Conservation (phyloP, 1,284 basidiomycete species). For the Sanghuangporus sanghuang region DNA sequence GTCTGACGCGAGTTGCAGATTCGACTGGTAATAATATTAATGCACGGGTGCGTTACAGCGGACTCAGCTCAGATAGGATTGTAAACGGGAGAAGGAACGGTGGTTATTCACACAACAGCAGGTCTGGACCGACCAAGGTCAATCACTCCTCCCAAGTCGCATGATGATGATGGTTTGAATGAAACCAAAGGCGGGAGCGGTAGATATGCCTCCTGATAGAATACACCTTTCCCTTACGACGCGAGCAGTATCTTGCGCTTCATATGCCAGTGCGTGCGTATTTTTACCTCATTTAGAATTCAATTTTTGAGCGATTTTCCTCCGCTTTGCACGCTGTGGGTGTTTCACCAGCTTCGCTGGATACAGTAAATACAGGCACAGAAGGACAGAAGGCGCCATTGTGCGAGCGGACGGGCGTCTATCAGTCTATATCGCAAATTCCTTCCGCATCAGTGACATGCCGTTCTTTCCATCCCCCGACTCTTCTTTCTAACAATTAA, state of each 20-base stretch:
- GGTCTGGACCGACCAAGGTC: not conserved
- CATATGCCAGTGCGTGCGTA: no score
- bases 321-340: not conserved
- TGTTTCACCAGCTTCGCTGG: not conserved
- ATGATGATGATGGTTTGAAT: not conserved
- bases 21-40: not conserved
- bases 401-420: not conserved
- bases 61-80: not conserved
- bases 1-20: not conserved
- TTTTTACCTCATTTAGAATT: no score
- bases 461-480: not conserved
- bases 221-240: not conserved
- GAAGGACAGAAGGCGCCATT: not conserved
- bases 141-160: not conserved
- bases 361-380: not conserved
- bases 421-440: not conserved
- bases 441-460: not conserved
- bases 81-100: not conserved
- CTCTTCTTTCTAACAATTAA: not conserved
- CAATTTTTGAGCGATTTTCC: not conserved
- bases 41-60: not conserved
- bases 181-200: not conserved
- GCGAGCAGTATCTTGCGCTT: no score
- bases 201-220: not conserved
- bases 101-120: not conserved